Evolutionary conservation across 192 early-diverging fungal species (phyloP), one percentile per base, ranked within the genome.

Genomic region (Dissophora globulifera): DNA sequence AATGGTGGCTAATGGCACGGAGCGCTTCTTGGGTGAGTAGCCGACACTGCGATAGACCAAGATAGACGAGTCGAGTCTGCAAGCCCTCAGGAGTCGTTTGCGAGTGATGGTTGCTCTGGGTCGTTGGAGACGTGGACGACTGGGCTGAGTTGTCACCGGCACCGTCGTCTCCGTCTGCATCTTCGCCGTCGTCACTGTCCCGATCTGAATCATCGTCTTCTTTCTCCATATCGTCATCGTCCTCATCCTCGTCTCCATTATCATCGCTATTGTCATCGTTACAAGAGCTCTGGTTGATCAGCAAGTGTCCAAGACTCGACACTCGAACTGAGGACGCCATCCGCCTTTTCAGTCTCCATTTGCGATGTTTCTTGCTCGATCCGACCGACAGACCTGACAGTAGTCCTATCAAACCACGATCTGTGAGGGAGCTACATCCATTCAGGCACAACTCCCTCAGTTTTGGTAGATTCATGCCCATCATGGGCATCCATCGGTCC

Each of bases 1-100:
- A 67, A 27, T 71, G 58, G 10, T 78, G 43, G 4, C 78, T 66
- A 12, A 86, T 33, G 1, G 67, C 58, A 2, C 76, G 69, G 2
- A 83, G 61, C 1, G 81, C 50, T 4, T 58, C 61, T 41, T 82
- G 75, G 0, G 82, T 81, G 12, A 86, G 50, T 11, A 63, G 56
- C 11, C 62, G 42, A 46, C 84, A 86, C 15, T 78, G 67, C 0
- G 84, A 83, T 19, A 86, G 51, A 47, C 78, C 80, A 10, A 86
- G 51, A 35, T 82, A 78, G 6, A 66, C 78, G 20, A 86, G 42
- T 4, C 53, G 41, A 1, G 72, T 33, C 38, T 76, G 72, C 0
- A 67, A 52, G 20, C 58, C 64, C 25, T 76, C 72, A 17, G 51
- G 50, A n/a, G 9, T 11, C 17, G 32, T 10, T 3, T 23, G 52